Evolutionary conservation across 441 rosid species (phyloP).

Genomic region (Flueggea neowawraea): DNA sequence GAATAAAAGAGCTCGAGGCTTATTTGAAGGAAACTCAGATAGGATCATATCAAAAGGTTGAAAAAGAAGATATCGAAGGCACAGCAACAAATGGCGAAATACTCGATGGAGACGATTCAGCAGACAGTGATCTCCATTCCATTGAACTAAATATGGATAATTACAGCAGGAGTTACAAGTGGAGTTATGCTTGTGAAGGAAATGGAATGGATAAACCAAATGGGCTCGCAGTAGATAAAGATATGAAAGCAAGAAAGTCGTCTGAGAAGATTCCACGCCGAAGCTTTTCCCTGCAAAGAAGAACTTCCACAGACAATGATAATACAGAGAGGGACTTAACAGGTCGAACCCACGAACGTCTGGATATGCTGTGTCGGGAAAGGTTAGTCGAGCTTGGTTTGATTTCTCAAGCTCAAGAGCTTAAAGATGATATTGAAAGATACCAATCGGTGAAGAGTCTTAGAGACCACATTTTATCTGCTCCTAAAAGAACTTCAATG

Average conservation of each 20-base stretch:
- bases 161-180: slow-evolving; percentile 56
- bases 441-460: slow-evolving; percentile 41
- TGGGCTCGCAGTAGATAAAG: slow-evolving; percentile 34
- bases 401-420: slow-evolving; percentile 25
- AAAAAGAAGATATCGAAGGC: slow-evolving; percentile 15
- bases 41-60: slow-evolving; percentile 18
- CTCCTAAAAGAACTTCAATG: slow-evolving; percentile 16
- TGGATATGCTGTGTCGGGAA: slow-evolving; percentile 29
- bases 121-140: slow-evolving; percentile 84
- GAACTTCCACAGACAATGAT: slow-evolving; percentile 23
- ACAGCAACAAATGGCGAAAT: neutral
- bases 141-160: slow-evolving; percentile 87
- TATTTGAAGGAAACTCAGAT: slow-evolving; percentile 27
- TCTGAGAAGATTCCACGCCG: slow-evolving; percentile 64
- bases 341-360: slow-evolving; percentile 33
- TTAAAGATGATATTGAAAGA: slow-evolving; percentile 37
- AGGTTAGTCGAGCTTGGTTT: slow-evolving; percentile 24
- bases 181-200: slow-evolving; percentile 64
- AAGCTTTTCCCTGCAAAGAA: slow-evolving; percentile 40
- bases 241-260: slow-evolving; percentile 40
- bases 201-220: slow-evolving; percentile 28
- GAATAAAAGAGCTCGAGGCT: slow-evolving; percentile 56
- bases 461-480: slow-evolving; percentile 51
- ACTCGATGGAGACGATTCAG: slow-evolving; percentile 48
- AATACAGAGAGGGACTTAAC: slow-evolving; percentile 17